Base-by-base conservation (phyloP, 1,284 basidiomycete species). In the Phylloboletellus chloephorus region DNA sequence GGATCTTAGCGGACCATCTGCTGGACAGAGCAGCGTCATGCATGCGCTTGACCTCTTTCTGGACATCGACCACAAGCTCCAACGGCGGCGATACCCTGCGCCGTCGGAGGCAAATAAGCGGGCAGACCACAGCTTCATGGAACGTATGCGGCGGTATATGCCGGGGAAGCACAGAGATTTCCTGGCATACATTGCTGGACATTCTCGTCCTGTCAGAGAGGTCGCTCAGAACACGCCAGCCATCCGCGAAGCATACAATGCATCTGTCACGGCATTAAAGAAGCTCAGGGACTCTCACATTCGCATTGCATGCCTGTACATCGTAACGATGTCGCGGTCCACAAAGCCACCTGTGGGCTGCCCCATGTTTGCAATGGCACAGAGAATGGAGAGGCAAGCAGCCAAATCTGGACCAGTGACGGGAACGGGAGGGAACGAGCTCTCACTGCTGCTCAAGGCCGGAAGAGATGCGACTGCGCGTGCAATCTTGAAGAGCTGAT, bases 11-110 rank as follows among this genome's bases (percentile, higher is more conserved):
- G 95, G 96, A 0, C 94, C 96, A 5, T 92, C 88, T 8, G 94
- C 92, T 1, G 95, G 95, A 2, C 95, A 98, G 68, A 92, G 87
- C 62, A 86, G 85, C 31, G 76, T 94, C 44, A 91, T 98, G 70
- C 86, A 88, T 43, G 78, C 82, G 8, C 65, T 86, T 17, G 85
- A 88, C 54, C 78, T 93, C 64, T 86, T 90, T 67, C 71, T 88
- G 22, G 83, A 84, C 49, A 73, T 88, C 47, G 84, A 97, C 64
- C 84, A 91, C 63, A 83, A 85, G 50, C 80, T 92, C 61, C 71
- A 78, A 39, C 73, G 82, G 51, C 72, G 80, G 67, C 69, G 83
- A 60, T 59, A 81, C 69, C 83, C 85, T 61, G 64, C 75, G 46
- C 72, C 92, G 56, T 79, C 83, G 56, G 65, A 76, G 37, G 64